Base-by-base conservation (phyloP, 2,329 filamentous ascomycete genomes). In the Periconia sp. region DNA sequence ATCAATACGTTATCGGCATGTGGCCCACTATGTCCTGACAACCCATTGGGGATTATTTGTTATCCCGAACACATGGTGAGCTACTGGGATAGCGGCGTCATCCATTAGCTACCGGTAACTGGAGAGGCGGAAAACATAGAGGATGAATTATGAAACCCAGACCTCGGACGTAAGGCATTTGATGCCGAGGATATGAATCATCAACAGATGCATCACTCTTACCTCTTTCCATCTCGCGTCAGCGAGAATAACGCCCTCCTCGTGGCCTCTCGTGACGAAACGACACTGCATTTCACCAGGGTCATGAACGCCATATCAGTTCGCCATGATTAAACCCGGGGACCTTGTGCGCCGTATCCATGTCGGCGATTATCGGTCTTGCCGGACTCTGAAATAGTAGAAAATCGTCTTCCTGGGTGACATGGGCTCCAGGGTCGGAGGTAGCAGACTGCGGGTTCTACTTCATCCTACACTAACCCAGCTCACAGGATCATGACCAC, bases 401-500 rank as follows among this genome's bases (percentile, higher is more conserved):
- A 37, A 13, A n/a, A 37, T 11, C 33, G 33, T n/a, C 33, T 3
- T n/a, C 13, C 5, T n/a, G 33, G 33, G 33, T 37, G 52, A 40
- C 40, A 35, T 40, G 46, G 37, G 35, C 41, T 54, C 53, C 18
- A 45, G 55, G 49, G 49, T 56, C 53, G 53, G 49, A 61, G 54
- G 60, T 62, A 65, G 33, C 13, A n/a, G 33, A 37, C 13, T n/a
- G 15, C 55, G 60, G 62, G 60, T 63, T 51, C 53, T 59, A 27
- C 42, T 51, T 50, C 45, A 61, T 64, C 45, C 57, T 45, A 62
- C 63, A 14, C 13, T 20, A 54, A 58, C 49, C 56, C 50, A 56
- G 58, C 54, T 53, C 59, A 54, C 47, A 49, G 57, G 53, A 43
- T 52, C 51, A 56, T 45, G 47, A 40, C 60, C 67, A 68, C 63